Percentiles rank a stretch among this genome's conserved stretches.
Evolutionary conservation across 2,329 filamentous ascomycete genomes (phyloP).

Genomic region (Didymella glomerata): DNA sequence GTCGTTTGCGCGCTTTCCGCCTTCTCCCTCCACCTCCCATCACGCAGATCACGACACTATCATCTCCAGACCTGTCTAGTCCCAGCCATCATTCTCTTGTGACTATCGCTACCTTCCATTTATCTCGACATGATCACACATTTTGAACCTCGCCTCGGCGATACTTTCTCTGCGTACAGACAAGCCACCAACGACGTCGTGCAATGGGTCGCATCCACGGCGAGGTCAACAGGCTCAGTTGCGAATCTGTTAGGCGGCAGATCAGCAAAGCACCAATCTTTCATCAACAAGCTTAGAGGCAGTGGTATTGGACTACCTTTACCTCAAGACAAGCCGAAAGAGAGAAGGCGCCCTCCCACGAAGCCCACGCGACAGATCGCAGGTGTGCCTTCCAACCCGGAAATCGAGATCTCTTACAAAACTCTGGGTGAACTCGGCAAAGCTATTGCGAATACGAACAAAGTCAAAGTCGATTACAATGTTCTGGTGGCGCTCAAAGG

Average conservation of each 20-base stretch:
- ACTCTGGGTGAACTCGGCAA: slow-evolving; percentile 7
- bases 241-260: slow-evolving; percentile 5
- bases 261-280: neutral
- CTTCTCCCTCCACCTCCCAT: neutral
- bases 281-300: slow-evolving; percentile 8
- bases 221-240: slow-evolving; percentile 22
- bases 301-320: neutral
- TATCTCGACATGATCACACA: slow-evolving; percentile 11
- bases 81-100: neutral
- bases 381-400: neutral
- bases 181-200: slow-evolving; percentile 21
- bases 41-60: neutral
- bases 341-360: neutral
- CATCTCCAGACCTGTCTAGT: neutral
- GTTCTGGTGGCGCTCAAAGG: slow-evolving; percentile 23
- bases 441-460: slow-evolving; percentile 6
- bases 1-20: neutral
- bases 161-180: slow-evolving; percentile 21
- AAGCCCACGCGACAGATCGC: neutral
- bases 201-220: slow-evolving; percentile 26
- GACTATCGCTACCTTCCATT: neutral
- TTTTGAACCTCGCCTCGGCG: slow-evolving; percentile 17
- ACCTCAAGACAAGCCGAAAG: neutral
- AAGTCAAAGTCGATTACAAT: slow-evolving; percentile 9
- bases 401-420: slow-evolving; percentile 11